Percentiles rank a stretch among this genome's conserved stretches.
phyloP scores from a whole-genome alignment of 441 rosid species.

The Croton setiger region DNA sequence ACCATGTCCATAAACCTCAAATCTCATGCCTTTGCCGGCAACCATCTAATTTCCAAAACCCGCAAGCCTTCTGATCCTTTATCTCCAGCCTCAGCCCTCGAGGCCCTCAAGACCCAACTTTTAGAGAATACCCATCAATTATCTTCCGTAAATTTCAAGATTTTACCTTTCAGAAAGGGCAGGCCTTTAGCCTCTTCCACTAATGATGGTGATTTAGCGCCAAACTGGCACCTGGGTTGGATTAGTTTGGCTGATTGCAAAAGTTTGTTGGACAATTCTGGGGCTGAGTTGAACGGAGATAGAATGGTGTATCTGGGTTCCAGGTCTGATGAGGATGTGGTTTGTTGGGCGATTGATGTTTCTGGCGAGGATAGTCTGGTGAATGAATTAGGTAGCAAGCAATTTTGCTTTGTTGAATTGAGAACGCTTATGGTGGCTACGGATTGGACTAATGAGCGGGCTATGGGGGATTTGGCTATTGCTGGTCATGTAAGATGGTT shows the following conservation, averaged over 20 bases:
- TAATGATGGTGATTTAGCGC: conserved; percentile 35
- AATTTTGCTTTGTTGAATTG: conserved; percentile 72
- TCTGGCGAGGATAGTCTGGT: conserved; percentile 38
- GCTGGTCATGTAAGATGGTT: conserved; percentile 82
- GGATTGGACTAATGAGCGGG: conserved; percentile 69
- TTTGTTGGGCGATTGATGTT: conserved; percentile 83
- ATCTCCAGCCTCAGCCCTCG: conserved; percentile 61
- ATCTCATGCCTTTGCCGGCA: conserved; percentile 84
- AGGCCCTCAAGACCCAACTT: conserved; percentile 63
- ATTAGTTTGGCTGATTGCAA: conserved; percentile 59
- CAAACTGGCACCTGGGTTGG: conserved; percentile 80
- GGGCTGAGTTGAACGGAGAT: conserved; percentile 48
- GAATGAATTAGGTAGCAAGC: conserved; percentile 38
- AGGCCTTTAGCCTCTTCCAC: conserved; percentile 68
- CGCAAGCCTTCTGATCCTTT: conserved; percentile 55
- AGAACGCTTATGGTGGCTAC: conserved; percentile 93
- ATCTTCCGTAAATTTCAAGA: conserved; percentile 54
- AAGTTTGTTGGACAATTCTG: conserved; percentile 34
- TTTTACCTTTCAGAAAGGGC: conserved; percentile 78
- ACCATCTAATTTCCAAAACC: conserved; percentile 53
- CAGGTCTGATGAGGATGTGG: conserved; percentile 50
- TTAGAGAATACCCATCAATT: conserved; percentile 37
- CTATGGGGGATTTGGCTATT: conserved; percentile 85
- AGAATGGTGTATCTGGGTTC: conserved; percentile 79
- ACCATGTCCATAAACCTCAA: conserved; percentile 62